Conservation (phyloP, 192 early-diverging fungal genomes). For the Ambispora gerdemannii region DNA sequence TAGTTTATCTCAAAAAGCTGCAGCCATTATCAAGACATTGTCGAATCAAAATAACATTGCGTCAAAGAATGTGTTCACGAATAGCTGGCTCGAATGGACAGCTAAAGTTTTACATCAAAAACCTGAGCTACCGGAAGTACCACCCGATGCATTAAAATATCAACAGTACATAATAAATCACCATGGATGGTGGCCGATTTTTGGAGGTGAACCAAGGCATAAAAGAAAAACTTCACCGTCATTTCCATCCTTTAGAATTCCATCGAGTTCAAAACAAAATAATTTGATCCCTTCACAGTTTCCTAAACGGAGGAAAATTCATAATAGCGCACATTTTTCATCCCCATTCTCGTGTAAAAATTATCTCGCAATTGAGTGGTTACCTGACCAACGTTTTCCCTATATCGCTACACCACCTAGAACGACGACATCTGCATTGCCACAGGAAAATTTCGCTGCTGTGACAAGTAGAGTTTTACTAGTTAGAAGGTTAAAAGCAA, state of each 20-base stretch:
- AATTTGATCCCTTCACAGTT: background rate
- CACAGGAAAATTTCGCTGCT: constrained; percentile 30
- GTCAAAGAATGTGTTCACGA: constrained; percentile 3
- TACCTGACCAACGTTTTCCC: constrained; percentile 4
- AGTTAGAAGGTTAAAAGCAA: constrained; percentile 30
- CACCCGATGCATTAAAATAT: constrained; percentile 10
- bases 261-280: background rate
- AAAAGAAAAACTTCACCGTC: constrained; percentile 21
- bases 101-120: constrained; percentile 14
- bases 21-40: background rate
- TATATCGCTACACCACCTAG: constrained; percentile 20
- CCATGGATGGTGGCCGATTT: constrained; percentile 30
- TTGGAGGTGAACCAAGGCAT: constrained; percentile 23
- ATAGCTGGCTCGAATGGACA: constrained; percentile 25
- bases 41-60: background rate
- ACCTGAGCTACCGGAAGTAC: constrained; percentile 5
- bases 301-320: constrained; percentile 27
- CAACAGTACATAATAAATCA: constrained; percentile 29
- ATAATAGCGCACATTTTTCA: constrained; percentile 29
- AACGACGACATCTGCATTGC: constrained; percentile 27
- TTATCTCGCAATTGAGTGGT: constrained; percentile 32
- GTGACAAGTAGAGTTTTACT: constrained; percentile 30
- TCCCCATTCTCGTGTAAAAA: constrained; percentile 31
- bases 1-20: background rate
- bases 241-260: background rate